Percentiles rank a stretch among this genome's conserved stretches.
These are phyloP conservation scores for Gossypium arboreum DNA, from an alignment of 345 rosid genomes.

Conservation along the genomic window DNA sequence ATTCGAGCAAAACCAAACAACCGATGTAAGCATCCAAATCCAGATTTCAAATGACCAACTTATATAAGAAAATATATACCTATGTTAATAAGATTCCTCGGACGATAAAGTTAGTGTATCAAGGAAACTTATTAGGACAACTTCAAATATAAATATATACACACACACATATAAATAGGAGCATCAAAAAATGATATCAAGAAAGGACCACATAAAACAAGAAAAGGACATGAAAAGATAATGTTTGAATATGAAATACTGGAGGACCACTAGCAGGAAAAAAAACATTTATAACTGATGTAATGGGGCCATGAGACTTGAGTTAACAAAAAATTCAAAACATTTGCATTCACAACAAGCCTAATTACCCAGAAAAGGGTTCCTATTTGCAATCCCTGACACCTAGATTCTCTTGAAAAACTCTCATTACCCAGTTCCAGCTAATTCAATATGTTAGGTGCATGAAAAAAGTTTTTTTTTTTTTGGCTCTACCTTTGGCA, in stretches of 20 bases:
- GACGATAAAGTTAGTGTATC: conserved; percentile 10
- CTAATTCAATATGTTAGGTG: not conserved
- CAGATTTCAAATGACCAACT: not conserved
- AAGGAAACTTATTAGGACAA: conserved; percentile 8
- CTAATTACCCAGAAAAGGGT: not conserved
- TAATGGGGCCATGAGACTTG: not conserved
- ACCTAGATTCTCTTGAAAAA: not conserved
- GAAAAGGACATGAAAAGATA: not conserved
- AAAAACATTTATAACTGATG: not conserved
- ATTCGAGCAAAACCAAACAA: not conserved
- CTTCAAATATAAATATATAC: not conserved
- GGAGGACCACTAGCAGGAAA: conserved; percentile 6
- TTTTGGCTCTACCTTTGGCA: not conserved
- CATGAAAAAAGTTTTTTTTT: not conserved
- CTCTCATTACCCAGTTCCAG: not conserved
- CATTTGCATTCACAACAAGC: not conserved
- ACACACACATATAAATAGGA: conserved; percentile 6
- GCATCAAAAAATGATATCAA: conserved; percentile 27
- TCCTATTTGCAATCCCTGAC: not conserved
- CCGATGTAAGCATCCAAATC: not conserved
- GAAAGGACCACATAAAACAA: conserved; percentile 36
- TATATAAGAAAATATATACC: not conserved
- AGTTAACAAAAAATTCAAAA: conserved; percentile 7
- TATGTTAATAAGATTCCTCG: conserved; percentile 2
- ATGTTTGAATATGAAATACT: conserved; percentile 10